phyloP scores from a whole-genome alignment of 805 yeast species.

The Tetrapisispora pingtungensis region DNA sequence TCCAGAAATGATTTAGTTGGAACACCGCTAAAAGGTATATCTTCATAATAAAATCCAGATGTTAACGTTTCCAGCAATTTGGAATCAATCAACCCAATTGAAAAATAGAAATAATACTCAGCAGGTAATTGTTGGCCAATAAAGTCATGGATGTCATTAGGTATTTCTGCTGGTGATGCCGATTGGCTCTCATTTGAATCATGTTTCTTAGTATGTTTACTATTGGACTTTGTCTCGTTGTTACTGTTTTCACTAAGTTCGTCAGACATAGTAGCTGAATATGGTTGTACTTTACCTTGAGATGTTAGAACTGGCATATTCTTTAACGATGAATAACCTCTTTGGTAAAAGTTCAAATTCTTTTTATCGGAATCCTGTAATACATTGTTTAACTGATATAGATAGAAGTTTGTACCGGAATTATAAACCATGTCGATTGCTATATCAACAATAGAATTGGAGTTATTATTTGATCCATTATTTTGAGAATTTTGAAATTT shows the following conservation, averaged over 20 bases:
- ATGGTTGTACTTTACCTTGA: conserved; percentile 60
- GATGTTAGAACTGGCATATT: conserved; percentile 64
- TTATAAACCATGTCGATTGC: conserved; percentile 32
- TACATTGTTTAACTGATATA: conserved; percentile 34
- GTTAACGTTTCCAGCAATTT: conserved; percentile 58
- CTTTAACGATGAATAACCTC: conserved; percentile 58
- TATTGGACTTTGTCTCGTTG: not conserved
- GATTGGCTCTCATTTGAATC: not conserved
- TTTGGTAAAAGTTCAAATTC: conserved; percentile 42
- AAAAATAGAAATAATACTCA: conserved; percentile 72
- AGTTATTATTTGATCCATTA: not conserved
- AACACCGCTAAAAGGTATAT: conserved; percentile 59
- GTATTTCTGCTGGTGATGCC: conserved; percentile 29
- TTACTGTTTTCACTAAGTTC: conserved; percentile 23
- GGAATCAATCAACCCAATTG: conserved; percentile 55
- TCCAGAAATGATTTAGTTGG: conserved; percentile 45
- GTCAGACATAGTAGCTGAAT: conserved; percentile 10
- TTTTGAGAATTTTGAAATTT: conserved; percentile 10
- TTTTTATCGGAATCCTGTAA: conserved; percentile 31
- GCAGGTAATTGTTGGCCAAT: conserved; percentile 80
- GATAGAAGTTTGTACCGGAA: conserved; percentile 38
- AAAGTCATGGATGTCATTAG: conserved; percentile 72
- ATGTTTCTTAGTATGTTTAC: not conserved
- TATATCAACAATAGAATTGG: conserved; percentile 24
- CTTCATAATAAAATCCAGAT: conserved; percentile 50